Conservation (phyloP, 2,329 filamentous ascomycete species). For the Corinectria fuckeliana region DNA sequence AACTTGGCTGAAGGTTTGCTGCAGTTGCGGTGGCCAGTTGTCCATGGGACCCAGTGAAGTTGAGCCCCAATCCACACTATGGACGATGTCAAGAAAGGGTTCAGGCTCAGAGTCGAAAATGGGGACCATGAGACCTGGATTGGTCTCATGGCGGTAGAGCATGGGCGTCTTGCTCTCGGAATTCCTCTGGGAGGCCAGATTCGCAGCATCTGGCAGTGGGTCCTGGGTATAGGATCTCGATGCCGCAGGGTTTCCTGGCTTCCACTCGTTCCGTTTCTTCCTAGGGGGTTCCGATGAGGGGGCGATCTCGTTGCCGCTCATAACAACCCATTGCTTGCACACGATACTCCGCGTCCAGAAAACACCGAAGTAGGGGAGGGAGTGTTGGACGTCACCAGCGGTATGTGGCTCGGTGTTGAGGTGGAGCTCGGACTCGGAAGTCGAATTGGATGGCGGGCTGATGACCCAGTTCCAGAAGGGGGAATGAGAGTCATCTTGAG, state of each 20-base stretch:
- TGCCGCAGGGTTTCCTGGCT: constrained; percentile 22
- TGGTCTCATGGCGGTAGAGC: constrained; percentile 41
- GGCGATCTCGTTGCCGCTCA: constrained; percentile 47
- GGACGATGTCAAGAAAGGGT: constrained; percentile 48
- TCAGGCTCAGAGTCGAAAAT: constrained; percentile 46
- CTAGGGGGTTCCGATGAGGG: constrained; percentile 41
- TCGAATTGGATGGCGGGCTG: constrained; percentile 22
- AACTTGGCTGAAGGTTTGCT: constrained; percentile 52
- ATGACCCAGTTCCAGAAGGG: constrained; percentile 51
- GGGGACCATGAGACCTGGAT: constrained; percentile 43
- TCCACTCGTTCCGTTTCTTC: constrained; percentile 40
- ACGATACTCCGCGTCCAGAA: constrained; percentile 48
- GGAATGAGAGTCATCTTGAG: constrained; percentile 39
- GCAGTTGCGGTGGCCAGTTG: constrained; percentile 54
- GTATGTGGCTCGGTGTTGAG: constrained; percentile 1
- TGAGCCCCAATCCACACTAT: constrained; percentile 53
- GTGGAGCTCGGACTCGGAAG: constrained; percentile 12
- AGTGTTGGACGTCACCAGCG: constrained; percentile 31
- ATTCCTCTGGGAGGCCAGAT: constrained; percentile 28
- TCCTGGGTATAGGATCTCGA: constrained; percentile 31
- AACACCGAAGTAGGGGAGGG: constrained; percentile 41
- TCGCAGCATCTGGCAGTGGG: constrained; percentile 29
- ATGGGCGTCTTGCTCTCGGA: constrained; percentile 36
- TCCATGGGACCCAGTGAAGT: constrained; percentile 56
- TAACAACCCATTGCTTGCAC: constrained; percentile 45